Conservation (phyloP, 257 asterid genomes). For the Nicotiana attenuata region DNA sequence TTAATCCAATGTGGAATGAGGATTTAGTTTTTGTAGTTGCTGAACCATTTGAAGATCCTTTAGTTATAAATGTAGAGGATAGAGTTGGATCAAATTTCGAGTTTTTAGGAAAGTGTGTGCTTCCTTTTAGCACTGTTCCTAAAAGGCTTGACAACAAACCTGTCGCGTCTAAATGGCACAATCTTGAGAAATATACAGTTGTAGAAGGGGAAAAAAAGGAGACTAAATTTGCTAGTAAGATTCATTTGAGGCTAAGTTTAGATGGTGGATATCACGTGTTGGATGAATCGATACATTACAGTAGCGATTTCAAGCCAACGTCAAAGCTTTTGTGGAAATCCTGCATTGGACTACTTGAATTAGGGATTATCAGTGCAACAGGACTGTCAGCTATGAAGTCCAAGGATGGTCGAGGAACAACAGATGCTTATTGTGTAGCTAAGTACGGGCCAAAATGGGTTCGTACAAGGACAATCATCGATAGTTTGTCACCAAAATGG, state of each 20-base stretch:
- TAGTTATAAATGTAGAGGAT: slow-evolving; percentile 57
- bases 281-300: slow-evolving; percentile 68
- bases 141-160: slow-evolving; percentile 64
- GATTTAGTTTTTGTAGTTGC: slow-evolving; percentile 69
- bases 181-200: slow-evolving; percentile 54
- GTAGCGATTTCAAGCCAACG: slow-evolving; percentile 72
- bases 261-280: slow-evolving; percentile 88
- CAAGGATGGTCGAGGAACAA: slow-evolving; percentile 54
- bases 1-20: slow-evolving; percentile 73
- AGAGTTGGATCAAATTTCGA: slow-evolving; percentile 40
- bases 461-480: slow-evolving; percentile 69
- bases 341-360: slow-evolving; percentile 59
- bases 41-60: slow-evolving; percentile 73
- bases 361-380: slow-evolving; percentile 64
- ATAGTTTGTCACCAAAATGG: slow-evolving; percentile 62
- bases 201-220: slow-evolving; percentile 54
- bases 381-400: slow-evolving; percentile 58
- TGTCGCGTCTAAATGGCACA: slow-evolving; percentile 63
- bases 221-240: slow-evolving; percentile 67
- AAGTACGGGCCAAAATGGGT: slow-evolving; percentile 83
- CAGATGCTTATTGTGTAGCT: slow-evolving; percentile 76
- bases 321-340: slow-evolving; percentile 68
- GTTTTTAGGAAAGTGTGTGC: slow-evolving; percentile 44
- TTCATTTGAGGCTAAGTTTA: slow-evolving; percentile 62
- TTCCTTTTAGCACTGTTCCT: slow-evolving; percentile 28